Evolutionary conservation across 805 yeast genomes (phyloP), one percentile per base, ranked within the genome.

Genomic region (Lachancea meyersii): DNA sequence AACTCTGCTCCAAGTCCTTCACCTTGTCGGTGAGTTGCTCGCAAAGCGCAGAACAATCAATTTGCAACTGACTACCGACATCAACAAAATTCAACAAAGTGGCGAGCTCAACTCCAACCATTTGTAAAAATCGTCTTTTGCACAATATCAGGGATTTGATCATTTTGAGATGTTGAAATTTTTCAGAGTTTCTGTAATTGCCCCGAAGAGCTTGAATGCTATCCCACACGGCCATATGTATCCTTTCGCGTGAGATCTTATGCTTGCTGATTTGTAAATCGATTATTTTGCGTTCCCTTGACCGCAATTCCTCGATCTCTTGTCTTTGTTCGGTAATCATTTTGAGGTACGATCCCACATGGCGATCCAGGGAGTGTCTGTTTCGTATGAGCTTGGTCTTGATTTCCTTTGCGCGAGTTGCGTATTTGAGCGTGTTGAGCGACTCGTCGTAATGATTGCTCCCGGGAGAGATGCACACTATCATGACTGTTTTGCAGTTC

Each of bases 401-500:
- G 52, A 89, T 89, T 50, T 83, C 88, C 57, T 88, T 88, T 13
- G 96, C 97, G 32, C 96, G 69, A 58, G 87, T 80, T 0, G 97
- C 97, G 61, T 89, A 91, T 58, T 86, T 86, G 47, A 91, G 72
- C 0, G 97, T 86, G 60, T 91, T 91, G 40, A 86, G 68, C 1
- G 97, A 89, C 57, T 91, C 97, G 57, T 91, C 97, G 60, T 87
- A 88, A 61, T 91, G 97, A 34, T 70, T 72, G 23, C 85, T 76
- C 46, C 88, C 83, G 0, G 97, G 97, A 3, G 94, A 82, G 3
- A 91, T 76, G 63, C 97, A 91, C 1, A 88, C 97, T 50, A 91
- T 86, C 97, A 91, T 91, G 4, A 87, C 89, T 0, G 97, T 91
- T 58, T 85, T 83, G 64, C 97, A 91, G 58, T 87, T 86, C 0